Evolutionary conservation across 495 filamentous ascomycete genomes (phyloP), one percentile per base, ranked within the genome.

Genomic region (Clavariopsis aquatica): DNA sequence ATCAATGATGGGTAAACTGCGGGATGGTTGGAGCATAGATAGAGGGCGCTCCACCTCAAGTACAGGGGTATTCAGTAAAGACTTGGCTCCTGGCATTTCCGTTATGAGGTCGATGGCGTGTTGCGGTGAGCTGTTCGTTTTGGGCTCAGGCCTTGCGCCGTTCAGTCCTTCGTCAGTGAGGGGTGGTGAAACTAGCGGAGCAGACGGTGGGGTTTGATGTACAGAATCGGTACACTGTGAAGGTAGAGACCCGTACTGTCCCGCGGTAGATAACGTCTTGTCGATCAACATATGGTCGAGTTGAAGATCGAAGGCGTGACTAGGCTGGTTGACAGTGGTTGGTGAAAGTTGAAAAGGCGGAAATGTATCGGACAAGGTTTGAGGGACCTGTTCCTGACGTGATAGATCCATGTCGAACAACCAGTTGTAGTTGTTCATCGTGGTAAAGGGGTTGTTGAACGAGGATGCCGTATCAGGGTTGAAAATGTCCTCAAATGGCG

Each of bases 401-500:
- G 60, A 64, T 9, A 68, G 26, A 46, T 71, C 62, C 26, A 68
- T 75, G 57, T 80, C 79, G 71, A 85, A 85, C 19, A 84, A 62
- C 82, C 83, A 85, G 61, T 82, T 81, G 64, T 84, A 84, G 57
- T 84, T 82, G 56, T 74, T 75, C 41, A 80, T 78, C 5, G 82
- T 81, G 5, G 81, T 84, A 66, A 84, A 86, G 1, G 82, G 82
- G 61, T 81, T 80, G 56, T 84, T 82, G 61, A 85, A 85, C 17
- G 81, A 82, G 60, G 75, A 82, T 13, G 80, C 78, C 4, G 77
- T 75, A 70, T 79, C 76, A 9, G 72, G 67, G 45, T 77, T 75
- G 65, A 80, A 81, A 5, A 73, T 64, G 47, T 75, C 72, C 38
- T 80, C 77, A 52, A 77, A 79, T 5, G 75, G 76, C 24, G 73